Percentiles rank a stretch among this genome's conserved stretches.
Conservation (phyloP, 2,329 filamentous ascomycete genomes). For the Phyllosticta citrichinensis region DNA sequence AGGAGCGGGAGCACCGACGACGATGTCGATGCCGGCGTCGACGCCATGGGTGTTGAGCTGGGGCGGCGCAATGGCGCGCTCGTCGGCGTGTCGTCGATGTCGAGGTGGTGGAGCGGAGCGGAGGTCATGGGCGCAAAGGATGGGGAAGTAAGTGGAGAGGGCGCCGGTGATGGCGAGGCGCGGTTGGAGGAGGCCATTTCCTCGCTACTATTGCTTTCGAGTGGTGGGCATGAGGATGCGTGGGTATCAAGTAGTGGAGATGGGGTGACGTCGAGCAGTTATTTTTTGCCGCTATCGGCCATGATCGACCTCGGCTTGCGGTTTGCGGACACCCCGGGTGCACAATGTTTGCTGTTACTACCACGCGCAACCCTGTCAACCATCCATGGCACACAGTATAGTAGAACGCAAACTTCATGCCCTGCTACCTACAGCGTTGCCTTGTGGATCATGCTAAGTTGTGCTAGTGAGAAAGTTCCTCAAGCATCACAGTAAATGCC, state of each 20-base stretch:
- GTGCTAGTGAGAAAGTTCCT: too few relatives aligned
- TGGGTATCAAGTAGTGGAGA: too few relatives aligned
- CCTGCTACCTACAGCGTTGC: too few relatives aligned
- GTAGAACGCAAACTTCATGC: too few relatives aligned
- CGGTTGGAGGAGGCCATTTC: neutral
- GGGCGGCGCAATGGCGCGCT: neutral
- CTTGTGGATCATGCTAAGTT: too few relatives aligned
- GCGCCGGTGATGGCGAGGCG: neutral
- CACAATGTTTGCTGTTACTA: neutral
- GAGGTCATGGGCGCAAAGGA: neutral
- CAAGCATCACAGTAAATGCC: too few relatives aligned
- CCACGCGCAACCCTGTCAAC: too few relatives aligned
- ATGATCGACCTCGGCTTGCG: neutral
- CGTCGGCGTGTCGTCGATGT: neutral
- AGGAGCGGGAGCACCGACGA: slow-evolving; percentile 15
- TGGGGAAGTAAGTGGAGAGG: neutral
- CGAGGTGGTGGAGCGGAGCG: neutral
- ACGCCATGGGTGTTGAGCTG: neutral
- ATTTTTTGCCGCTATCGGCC: neutral
- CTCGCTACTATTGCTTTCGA: neutral
- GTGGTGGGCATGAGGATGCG: too few relatives aligned
- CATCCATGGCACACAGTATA: too few relatives aligned
- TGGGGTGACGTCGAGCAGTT: neutral
- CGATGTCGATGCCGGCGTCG: neutral
- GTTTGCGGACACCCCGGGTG: neutral